Evolutionary conservation across 202 grass and related monocot species (phyloP), one percentile per base, ranked within the genome.

Genomic region (Setaria italica): DNA sequence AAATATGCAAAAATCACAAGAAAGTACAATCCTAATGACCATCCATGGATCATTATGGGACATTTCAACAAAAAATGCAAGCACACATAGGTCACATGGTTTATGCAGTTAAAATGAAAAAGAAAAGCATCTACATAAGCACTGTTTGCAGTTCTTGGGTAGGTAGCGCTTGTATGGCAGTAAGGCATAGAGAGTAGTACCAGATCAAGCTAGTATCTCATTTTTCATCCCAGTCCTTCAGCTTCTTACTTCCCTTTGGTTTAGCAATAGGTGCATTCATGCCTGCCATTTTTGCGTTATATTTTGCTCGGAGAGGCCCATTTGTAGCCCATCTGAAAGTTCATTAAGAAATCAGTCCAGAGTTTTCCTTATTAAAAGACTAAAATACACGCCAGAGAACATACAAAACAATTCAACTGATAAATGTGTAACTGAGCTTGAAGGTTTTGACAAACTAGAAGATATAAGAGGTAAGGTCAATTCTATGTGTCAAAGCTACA

Each of bases 161-260:
- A 72, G 19, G 46, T 72, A 57, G 4, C 32, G 29, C 56, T 66
- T 51, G 14, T 80, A 62, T 62, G n/a, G 30, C 32, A 76, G 62
- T 62, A 85, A 80, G 53, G 54, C 35, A 55, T 53, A 17, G 35
- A 21, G 58, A 62, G 59, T 7, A 80, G 53, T 77, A 76, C 88
- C 77, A 81, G 63, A 12, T 84, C 12, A 54, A 54, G 35, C 34
- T 45, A 62, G 20, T 43, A 73, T 90, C 71, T 83, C 79, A 89
- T 70, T 88, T 90, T n/a, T 39, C 34, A 65, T 98, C 93, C 91
- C 91, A 95, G 72, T 98, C 95, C 86, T 98, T 98, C 72, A 98
- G 57, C 46, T 98, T 98, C 88, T 92, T 98, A 72, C 95, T 94
- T 82, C 95, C 95, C 84, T 94, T 95, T 64, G 95, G 95, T 82